Evolutionary conservation across 78 protist genomes (phyloP).

Genomic region (Monocercomonoides exilis): DNA sequence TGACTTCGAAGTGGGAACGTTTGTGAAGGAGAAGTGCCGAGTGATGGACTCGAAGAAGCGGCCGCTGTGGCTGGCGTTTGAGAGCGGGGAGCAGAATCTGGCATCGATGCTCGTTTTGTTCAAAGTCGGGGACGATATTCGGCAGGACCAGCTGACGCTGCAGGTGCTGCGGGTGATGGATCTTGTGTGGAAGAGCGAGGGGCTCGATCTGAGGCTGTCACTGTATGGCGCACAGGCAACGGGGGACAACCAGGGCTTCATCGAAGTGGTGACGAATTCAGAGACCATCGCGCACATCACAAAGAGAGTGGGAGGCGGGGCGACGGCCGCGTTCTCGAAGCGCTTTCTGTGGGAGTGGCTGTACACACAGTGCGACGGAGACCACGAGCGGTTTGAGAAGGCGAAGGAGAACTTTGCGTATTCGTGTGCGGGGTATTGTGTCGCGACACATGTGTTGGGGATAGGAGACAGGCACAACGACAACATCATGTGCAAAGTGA

Average conservation of each 20-base stretch:
- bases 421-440: constrained; percentile 85
- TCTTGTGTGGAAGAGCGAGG: constrained; percentile 61
- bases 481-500: constrained; percentile 71
- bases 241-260: constrained; percentile 73
- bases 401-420: constrained; percentile 67
- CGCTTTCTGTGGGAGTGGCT: constrained; percentile 58
- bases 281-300: constrained; percentile 67
- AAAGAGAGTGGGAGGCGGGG: constrained; percentile 67
- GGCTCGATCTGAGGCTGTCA: constrained; percentile 53
- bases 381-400: constrained; percentile 18
- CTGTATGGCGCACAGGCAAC: constrained; percentile 64
- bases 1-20: constrained; percentile 16
- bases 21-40: constrained; percentile 37
- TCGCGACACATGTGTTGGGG: constrained; percentile 89
- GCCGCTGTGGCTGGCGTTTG: constrained; percentile 17
- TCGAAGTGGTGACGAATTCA: constrained; percentile 70
- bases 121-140: constrained; percentile 73
- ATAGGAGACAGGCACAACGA: constrained; percentile 93
- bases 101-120: constrained; percentile 28
- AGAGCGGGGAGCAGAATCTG: constrained; percentile 18
- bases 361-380: constrained; percentile 32
- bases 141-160: constrained; percentile 80
- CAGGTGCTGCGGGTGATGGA: constrained; percentile 82
- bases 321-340: constrained; percentile 58
- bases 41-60: constrained; percentile 68